A percentile compares a stretch with the other conserved stretches of the same genome.
phyloP scores from a whole-genome alignment of 1,284 basidiomycete species.

The Xerocomus tenax region DNA sequence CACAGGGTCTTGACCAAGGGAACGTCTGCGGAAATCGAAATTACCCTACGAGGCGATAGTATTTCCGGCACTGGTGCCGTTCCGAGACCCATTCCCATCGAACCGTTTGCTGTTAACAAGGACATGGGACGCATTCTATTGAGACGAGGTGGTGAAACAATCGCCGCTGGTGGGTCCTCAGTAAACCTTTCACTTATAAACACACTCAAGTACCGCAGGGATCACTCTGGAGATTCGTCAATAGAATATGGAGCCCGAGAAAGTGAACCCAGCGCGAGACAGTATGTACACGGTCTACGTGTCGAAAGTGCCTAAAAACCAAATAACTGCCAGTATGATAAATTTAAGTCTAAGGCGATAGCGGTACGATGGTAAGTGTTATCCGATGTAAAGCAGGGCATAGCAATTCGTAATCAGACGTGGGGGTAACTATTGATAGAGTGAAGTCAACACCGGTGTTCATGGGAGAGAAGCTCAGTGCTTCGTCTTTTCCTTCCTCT shows the following conservation, averaged over 20 bases:
- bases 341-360: conserved; percentile 17
- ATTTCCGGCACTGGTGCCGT: conserved; percentile 41
- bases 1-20: conserved; percentile 76
- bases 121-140: conserved; percentile 93
- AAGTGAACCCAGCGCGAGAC: not conserved
- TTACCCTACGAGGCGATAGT: conserved; percentile 58
- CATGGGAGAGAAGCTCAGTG: conserved; percentile 8
- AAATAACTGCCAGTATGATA: conserved; percentile 20
- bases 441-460: not conserved
- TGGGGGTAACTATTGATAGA: conserved; percentile 3
- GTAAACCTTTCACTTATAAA: not conserved
- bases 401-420: conserved; percentile 16
- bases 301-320: not conserved
- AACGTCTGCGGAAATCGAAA: conserved; percentile 76
- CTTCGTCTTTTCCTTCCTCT: conserved; percentile 16
- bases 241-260: conserved; percentile 18
- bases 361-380: conserved; percentile 8
- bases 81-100: conserved; percentile 68
- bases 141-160: conserved; percentile 85
- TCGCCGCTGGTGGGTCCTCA: conserved; percentile 69
- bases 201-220: conserved; percentile 25
- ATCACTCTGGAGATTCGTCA: conserved; percentile 37
- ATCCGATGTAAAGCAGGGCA: conserved; percentile 14
- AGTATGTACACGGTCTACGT: conserved; percentile 15
- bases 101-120: conserved; percentile 85